These are phyloP conservation scores for Auricularia cornea DNA, from an alignment of 768 basidiomycete species.

Conservation along the genomic window DNA sequence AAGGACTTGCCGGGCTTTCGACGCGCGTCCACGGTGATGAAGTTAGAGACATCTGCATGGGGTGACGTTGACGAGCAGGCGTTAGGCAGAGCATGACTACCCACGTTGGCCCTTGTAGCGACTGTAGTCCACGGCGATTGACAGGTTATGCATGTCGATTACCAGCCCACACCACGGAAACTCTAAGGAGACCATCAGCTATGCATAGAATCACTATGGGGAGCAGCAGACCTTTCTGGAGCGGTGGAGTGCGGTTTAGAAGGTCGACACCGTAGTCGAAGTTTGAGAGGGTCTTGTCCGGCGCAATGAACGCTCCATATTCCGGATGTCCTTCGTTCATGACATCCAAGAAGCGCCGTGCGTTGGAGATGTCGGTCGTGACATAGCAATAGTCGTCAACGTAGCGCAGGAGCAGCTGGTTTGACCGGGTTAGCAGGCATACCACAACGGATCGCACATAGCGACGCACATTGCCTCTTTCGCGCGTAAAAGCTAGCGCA, in stretches of 20 bases:
- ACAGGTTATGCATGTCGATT: slow-evolving; percentile 68
- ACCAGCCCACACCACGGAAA: slow-evolving; percentile 93
- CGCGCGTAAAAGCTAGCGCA: slow-evolving; percentile 34
- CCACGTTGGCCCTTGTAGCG: slow-evolving; percentile 56
- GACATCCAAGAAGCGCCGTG: slow-evolving; percentile 56
- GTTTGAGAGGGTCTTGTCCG: slow-evolving; percentile 83
- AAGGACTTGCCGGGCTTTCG: slow-evolving; percentile 60
- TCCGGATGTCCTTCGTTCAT: slow-evolving; percentile 84
- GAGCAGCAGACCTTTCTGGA: slow-evolving; percentile 35
- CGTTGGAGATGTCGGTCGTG: slow-evolving; percentile 54
- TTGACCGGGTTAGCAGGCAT: too few species aligned
- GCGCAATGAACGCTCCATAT: slow-evolving; percentile 87
- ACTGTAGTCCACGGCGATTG: slow-evolving; percentile 70
- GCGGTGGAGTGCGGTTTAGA: slow-evolving; percentile 43
- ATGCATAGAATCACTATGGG: too few species aligned
- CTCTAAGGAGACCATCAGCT: too few species aligned
- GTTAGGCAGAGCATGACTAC: slow-evolving; percentile 15
- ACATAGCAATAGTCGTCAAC: slow-evolving; percentile 95
- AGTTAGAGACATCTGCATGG: slow-evolving; percentile 49
- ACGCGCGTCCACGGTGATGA: slow-evolving; percentile 62
- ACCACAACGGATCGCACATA: too few species aligned
- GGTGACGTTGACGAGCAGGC: background rate
- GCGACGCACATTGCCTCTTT: background rate
- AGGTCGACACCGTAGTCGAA: slow-evolving; percentile 58
- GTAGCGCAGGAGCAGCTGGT: slow-evolving; percentile 67